These are phyloP conservation scores for Leishmania aethiopica DNA, from an alignment of 208 protist genomes.

Conservation along the genomic window DNA sequence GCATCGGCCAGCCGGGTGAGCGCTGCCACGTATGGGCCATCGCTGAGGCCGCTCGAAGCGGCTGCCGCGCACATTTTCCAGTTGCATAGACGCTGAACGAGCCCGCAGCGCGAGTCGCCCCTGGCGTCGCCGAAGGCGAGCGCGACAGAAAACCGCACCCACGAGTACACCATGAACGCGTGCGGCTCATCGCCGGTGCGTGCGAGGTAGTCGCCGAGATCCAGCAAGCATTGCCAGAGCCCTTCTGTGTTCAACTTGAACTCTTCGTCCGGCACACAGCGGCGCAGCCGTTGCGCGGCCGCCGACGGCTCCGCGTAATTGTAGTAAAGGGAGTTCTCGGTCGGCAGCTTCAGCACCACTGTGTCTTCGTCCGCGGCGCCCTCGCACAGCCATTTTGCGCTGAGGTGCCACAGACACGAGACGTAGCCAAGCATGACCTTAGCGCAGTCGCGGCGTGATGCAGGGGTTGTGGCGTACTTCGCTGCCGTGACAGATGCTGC, in stretches of 20 bases:
- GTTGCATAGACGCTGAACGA: conserved; percentile 41
- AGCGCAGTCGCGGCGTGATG: conserved; percentile 39
- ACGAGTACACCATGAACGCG: conserved; percentile 62
- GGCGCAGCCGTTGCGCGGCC: conserved; percentile 29
- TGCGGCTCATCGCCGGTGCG: conserved; percentile 47
- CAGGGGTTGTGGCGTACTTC: neutral
- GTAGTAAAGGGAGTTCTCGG: conserved; percentile 38
- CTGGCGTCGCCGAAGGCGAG: conserved; percentile 36
- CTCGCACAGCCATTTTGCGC: conserved; percentile 13
- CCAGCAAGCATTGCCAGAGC: conserved; percentile 55
- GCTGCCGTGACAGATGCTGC: neutral
- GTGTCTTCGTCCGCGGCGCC: neutral
- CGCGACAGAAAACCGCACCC: conserved; percentile 57
- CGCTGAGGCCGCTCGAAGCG: conserved; percentile 15
- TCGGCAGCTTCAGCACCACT: conserved; percentile 32
- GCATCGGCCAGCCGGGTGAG: conserved; percentile 7
- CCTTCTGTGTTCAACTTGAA: conserved; percentile 53
- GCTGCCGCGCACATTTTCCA: conserved; percentile 28
- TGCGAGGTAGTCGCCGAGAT: conserved; percentile 57
- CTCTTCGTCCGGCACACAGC: conserved; percentile 34
- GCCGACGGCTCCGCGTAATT: conserved; percentile 35
- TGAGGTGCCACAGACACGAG: conserved; percentile 56
- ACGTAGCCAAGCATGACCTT: conserved; percentile 75
- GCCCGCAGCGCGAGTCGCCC: conserved; percentile 32
- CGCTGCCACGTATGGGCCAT: conserved; percentile 21